Base-by-base conservation (phyloP, 371 early-diverging fungal genomes). In the Entomophthora muscae region DNA sequence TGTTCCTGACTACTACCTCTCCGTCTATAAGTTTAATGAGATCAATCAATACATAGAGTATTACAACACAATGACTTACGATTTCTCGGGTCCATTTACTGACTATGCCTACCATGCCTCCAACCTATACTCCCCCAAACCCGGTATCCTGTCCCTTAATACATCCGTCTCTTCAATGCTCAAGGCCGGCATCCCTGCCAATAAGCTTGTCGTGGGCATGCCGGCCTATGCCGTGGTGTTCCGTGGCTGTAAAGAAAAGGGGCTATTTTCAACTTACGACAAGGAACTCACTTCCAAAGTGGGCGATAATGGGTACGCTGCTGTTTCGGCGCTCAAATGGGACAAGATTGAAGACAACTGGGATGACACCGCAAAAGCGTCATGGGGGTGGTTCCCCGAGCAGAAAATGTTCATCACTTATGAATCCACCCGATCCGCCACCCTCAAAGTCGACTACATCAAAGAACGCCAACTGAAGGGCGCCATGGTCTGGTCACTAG, bases 51-150 rank as follows among this genome's bases (percentile, higher is more conserved):
- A 52, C 24, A 29, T 62, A 1, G 53, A 62, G 24, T 62, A 52
- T 12, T 62, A 52, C 29, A 62, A 62, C 29, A 26, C 52, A 5
- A 62, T 62, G 62, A 62, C 62, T n/a, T 62, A 62, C 29, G 62
- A 62, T 52, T 62, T 62, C 24, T 52, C 52, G 3, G 62, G 62
- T 2, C 52, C 52, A 33, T 62, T 42, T 29, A 5, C 2, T 22
- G 29, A 51, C 17, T 17, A 21, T 52, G 62, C 62, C 21, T 26
- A 62, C 23, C 53, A 52, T 26, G 62, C 62, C 28, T 62, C 62
- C 10, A 42, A 52, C 27, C 28, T 62, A 42, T 29, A 3, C 23
- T 17, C 7, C n/a, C 52, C 52, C 24, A 53, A 53, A 1, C 7
- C 32, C 17, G 62, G 52, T 51, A 24, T 60, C 10, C 53, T 52